Conservation (phyloP, 495 filamentous ascomycete species). For the Bathelium albidoporum region DNA sequence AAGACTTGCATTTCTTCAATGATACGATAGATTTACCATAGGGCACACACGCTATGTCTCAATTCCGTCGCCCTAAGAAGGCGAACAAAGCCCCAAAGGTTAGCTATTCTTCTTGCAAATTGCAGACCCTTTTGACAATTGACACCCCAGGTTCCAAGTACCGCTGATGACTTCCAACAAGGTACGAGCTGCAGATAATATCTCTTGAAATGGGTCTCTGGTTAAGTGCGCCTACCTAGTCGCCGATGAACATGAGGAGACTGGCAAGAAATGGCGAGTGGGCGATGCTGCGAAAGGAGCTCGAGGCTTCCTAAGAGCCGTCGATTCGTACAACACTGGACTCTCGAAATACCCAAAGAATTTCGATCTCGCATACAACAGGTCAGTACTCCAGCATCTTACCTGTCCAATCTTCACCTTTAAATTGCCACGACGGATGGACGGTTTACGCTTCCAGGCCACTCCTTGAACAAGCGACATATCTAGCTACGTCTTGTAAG, state of each 20-base stretch:
- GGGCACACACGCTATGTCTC: too few relatives aligned
- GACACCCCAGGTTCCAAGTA: conserved; percentile 10
- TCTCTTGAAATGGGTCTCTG: not conserved
- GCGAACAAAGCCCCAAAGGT: too few relatives aligned
- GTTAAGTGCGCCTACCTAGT: conserved; percentile 36
- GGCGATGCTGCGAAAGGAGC: conserved; percentile 59
- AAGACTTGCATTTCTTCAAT: too few relatives aligned
- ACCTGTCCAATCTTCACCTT: not conserved
- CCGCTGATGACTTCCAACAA: conserved; percentile 18
- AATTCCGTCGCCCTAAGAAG: too few relatives aligned
- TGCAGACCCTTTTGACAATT: not conserved
- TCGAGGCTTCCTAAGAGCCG: conserved; percentile 58
- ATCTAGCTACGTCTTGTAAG: not conserved
- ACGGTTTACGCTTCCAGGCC: not conserved
- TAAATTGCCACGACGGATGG: not conserved
- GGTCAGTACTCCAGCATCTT: conserved; percentile 33
- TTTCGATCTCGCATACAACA: conserved; percentile 68
- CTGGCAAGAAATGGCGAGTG: conserved; percentile 63
- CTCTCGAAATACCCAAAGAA: conserved; percentile 44
- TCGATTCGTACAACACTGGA: conserved; percentile 53
- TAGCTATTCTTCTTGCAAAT: not conserved
- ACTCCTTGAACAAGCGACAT: not conserved
- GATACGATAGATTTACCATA: too few relatives aligned
- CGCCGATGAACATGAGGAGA: conserved; percentile 59
- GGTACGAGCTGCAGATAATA: not conserved